These are phyloP conservation scores for Dioscorea dumetorum DNA, from an alignment of 106 monocot genomes.

Conservation along the genomic window DNA sequence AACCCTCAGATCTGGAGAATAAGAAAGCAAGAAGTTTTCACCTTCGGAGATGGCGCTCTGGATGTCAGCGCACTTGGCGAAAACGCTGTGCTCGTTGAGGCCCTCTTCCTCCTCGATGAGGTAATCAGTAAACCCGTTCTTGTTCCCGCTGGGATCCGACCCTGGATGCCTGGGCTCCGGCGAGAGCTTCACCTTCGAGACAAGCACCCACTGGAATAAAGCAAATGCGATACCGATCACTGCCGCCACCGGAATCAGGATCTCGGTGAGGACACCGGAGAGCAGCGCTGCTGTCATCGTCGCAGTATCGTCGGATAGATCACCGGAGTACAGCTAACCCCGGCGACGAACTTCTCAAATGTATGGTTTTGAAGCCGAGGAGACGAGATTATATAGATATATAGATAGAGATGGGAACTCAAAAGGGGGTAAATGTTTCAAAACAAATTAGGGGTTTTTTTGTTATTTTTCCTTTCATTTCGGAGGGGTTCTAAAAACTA, in stretches of 20 bases:
- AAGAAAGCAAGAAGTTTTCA: constrained; percentile 7
- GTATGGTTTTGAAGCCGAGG: too few species aligned
- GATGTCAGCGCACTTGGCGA: constrained; percentile 84
- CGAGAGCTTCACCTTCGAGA: constrained; percentile 70
- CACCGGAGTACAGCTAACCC: too few species aligned
- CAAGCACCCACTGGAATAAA: constrained; percentile 66
- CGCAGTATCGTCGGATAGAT: neutral
- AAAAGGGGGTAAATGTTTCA: too few species aligned
- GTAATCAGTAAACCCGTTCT: constrained; percentile 54
- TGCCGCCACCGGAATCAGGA: constrained; percentile 67
- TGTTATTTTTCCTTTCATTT: too few species aligned
- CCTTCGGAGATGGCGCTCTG: constrained; percentile 97
- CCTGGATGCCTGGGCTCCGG: constrained; percentile 16
- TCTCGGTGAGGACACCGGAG: constrained; percentile 66
- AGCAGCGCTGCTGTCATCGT: constrained; percentile 44
- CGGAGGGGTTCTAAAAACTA: too few species aligned
- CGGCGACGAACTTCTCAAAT: too few species aligned
- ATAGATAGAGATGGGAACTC: too few species aligned
- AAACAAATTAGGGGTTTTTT: too few species aligned
- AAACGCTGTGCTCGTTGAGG: constrained; percentile 63
- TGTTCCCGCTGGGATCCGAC: constrained; percentile 8
- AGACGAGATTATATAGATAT: too few species aligned
- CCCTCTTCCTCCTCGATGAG: constrained; percentile 95
- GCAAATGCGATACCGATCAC: constrained; percentile 79
- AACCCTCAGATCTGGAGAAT: neutral